A percentile compares a stretch with the other conserved stretches of the same genome.
Conservation (phyloP, 257 asterid species). For the Verbena officinalis region DNA sequence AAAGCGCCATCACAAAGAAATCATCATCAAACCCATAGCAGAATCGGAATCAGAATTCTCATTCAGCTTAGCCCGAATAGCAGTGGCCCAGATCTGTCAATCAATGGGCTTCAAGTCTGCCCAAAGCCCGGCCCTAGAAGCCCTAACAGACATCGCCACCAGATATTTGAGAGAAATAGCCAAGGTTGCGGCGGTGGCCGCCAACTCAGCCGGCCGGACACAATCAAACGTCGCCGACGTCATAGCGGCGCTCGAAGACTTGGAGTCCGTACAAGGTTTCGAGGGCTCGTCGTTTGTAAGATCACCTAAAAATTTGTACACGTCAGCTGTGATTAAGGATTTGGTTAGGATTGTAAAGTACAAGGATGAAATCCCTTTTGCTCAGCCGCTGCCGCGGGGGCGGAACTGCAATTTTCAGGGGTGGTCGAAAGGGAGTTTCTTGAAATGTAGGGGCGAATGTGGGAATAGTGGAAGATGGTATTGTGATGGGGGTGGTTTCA, state of each 20-base stretch:
- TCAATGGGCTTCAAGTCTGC: conserved; percentile 53
- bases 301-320: conserved; percentile 18
- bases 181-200: conserved; percentile 45
- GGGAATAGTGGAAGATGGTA: conserved; percentile 16
- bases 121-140: conserved; percentile 42
- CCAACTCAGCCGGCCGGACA: conserved; percentile 55
- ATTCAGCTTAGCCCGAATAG: conserved; percentile 37
- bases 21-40: too few species aligned
- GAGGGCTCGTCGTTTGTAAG: conserved; percentile 27
- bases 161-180: conserved; percentile 49
- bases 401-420: neutral
- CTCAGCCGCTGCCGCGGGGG: conserved; percentile 47
- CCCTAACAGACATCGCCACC: conserved; percentile 52
- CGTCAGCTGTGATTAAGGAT: conserved; percentile 45
- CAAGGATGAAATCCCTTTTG: conserved; percentile 51
- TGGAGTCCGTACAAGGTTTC: conserved; percentile 53
- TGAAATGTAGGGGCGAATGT: neutral
- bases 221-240: conserved; percentile 52
- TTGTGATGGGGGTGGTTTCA: conserved; percentile 22
- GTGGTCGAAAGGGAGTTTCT: neutral
- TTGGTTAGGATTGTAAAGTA: conserved; percentile 35
- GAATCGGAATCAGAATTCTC: conserved; percentile 38
- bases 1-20: too few species aligned
- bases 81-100: conserved; percentile 61
- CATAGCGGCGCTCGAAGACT: conserved; percentile 48